Percentiles rank a stretch among this genome's conserved stretches.
Evolutionary conservation across 2,329 filamentous ascomycete genomes (phyloP).

Genomic region (Venturia pyrina): DNA sequence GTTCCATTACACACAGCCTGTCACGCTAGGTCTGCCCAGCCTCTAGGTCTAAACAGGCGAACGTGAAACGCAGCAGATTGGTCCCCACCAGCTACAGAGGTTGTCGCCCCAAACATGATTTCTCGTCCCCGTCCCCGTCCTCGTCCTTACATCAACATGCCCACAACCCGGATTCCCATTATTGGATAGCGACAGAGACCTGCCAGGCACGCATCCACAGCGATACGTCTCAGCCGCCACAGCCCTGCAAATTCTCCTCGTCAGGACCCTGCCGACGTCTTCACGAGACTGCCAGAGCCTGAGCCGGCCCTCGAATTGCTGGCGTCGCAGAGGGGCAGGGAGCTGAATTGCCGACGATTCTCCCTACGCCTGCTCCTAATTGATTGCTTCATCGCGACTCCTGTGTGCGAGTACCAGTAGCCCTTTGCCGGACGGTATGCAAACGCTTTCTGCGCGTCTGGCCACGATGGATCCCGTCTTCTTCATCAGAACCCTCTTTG

Average conservation of each 20-base stretch:
- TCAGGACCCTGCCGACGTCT: background rate
- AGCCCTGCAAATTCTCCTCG: background rate
- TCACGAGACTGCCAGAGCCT: background rate
- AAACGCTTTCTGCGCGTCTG: background rate
- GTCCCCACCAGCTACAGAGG: background rate
- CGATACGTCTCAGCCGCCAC: background rate
- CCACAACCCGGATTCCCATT: background rate
- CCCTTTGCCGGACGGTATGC: background rate
- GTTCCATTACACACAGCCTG: background rate
- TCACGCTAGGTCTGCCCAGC: background rate
- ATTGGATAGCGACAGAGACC: background rate
- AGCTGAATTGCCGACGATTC: background rate
- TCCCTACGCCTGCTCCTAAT: background rate
- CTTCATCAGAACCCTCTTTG: constrained; percentile 27
- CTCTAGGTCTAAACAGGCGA: background rate
- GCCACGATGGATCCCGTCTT: constrained; percentile 11
- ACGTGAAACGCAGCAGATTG: background rate
- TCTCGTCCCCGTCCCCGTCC: background rate
- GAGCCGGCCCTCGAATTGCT: background rate
- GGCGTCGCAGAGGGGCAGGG: background rate
- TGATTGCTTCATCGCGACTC: background rate
- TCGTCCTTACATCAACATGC: background rate
- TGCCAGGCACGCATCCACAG: background rate
- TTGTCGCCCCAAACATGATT: no score
- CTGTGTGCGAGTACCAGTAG: background rate